A percentile compares a stretch with the other conserved stretches of the same genome.
Conservation (phyloP, 2,329 filamentous ascomycete species). For the Thielaviopsis populi region DNA sequence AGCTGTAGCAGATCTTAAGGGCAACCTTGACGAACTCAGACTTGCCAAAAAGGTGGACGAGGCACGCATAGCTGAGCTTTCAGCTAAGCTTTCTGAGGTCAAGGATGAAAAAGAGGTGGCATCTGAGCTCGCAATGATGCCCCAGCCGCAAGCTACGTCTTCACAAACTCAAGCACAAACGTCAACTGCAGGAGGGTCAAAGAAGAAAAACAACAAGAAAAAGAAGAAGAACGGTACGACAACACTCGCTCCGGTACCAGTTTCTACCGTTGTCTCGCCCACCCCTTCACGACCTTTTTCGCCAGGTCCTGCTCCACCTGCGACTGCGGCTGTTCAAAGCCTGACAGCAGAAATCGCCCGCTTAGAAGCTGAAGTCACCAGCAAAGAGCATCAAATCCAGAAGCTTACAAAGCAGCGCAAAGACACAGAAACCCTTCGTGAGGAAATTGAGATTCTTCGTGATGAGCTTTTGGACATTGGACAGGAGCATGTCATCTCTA, state of each 20-base stretch:
- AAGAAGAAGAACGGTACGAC: slow-evolving; percentile 65
- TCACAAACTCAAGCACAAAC: slow-evolving; percentile 18
- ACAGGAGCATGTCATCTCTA: slow-evolving; percentile 69
- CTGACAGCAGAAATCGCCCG: slow-evolving; percentile 35
- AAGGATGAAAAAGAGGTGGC: slow-evolving; percentile 18
- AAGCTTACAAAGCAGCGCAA: slow-evolving; percentile 53
- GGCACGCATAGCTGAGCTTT: slow-evolving; percentile 29
- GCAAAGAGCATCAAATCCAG: slow-evolving; percentile 60
- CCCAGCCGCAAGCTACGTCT: slow-evolving; percentile 21
- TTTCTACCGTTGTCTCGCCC: slow-evolving; percentile 17
- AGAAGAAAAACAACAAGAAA: slow-evolving; percentile 69
- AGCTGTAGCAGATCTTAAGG: slow-evolving; percentile 5
- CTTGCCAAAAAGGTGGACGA: slow-evolving; percentile 28
- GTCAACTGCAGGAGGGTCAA: slow-evolving; percentile 20
- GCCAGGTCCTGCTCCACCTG: neutral
- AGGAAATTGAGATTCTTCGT: slow-evolving; percentile 72
- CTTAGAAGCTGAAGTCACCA: slow-evolving; percentile 38
- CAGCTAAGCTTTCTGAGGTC: slow-evolving; percentile 22
- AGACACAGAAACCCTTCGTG: slow-evolving; percentile 62
- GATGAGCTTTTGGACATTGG: slow-evolving; percentile 69
- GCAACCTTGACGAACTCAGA: slow-evolving; percentile 21
- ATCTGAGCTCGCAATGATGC: slow-evolving; percentile 19
- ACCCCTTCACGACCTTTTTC: slow-evolving; percentile 7
- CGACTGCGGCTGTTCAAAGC: slow-evolving; percentile 22
- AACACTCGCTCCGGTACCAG: slow-evolving; percentile 23